Conservation (phyloP, 352 stramenopile genomes). For the Globisporangium barbulae region DNA sequence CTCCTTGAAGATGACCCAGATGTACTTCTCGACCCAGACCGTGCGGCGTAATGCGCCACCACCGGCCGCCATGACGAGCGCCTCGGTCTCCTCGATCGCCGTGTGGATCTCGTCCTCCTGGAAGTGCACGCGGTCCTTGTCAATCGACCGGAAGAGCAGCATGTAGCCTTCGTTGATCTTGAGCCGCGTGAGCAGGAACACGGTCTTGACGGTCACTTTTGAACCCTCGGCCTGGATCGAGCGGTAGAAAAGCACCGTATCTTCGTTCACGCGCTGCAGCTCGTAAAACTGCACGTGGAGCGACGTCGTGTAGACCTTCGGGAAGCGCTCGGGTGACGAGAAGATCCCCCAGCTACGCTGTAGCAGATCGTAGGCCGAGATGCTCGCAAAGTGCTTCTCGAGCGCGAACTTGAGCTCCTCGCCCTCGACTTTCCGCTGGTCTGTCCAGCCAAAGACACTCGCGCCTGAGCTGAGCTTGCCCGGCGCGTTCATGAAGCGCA, state of each 20-base stretch:
- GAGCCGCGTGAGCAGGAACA: conserved; percentile 59
- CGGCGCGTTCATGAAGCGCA: conserved; percentile 38
- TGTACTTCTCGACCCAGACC: conserved; percentile 63
- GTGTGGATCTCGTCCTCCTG: conserved; percentile 30
- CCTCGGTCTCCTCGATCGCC: conserved; percentile 17
- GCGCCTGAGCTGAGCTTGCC: conserved; percentile 46
- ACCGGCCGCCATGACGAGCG: neutral
- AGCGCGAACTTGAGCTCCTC: conserved; percentile 57
- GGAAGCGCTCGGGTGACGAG: conserved; percentile 36
- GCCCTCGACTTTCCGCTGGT: conserved; percentile 47
- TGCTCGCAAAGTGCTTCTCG: conserved; percentile 41
- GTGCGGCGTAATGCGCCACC: conserved; percentile 19
- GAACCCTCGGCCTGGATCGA: conserved; percentile 36
- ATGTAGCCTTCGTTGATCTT: conserved; percentile 55
- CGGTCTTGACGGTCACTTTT: conserved; percentile 40
- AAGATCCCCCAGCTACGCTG: conserved; percentile 60
- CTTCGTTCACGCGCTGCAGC: conserved; percentile 46
- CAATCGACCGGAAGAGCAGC: conserved; percentile 57
- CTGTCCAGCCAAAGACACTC: conserved; percentile 59
- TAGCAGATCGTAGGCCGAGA: conserved; percentile 41
- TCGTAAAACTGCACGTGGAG: conserved; percentile 44
- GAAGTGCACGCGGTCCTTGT: conserved; percentile 50
- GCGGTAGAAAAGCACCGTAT: conserved; percentile 60
- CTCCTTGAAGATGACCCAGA: conserved; percentile 60
- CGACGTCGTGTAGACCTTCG: conserved; percentile 42